A percentile compares a stretch with the other conserved stretches of the same genome.
phyloP scores from a whole-genome alignment of 495 filamentous ascomycete species.

The Trichoderma virens region DNA sequence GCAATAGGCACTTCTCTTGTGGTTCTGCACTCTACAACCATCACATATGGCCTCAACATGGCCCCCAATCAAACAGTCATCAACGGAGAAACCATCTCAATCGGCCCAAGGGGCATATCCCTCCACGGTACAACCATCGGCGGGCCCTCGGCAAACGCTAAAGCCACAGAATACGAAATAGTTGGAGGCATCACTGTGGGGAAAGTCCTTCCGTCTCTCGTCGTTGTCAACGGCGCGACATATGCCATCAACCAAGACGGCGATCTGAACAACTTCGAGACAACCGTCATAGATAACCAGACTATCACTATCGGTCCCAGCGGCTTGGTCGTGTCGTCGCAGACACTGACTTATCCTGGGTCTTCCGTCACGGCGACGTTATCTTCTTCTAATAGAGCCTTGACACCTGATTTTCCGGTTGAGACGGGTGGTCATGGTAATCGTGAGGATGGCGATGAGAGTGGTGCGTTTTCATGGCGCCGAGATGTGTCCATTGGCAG shows the following conservation, averaged over 20 bases:
- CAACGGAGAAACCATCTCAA: conserved; percentile 35
- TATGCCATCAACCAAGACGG: conserved; percentile 21
- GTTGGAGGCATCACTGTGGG: conserved; percentile 42
- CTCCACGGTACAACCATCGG: conserved; percentile 34
- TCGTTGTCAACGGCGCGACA: conserved; percentile 38
- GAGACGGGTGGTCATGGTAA: conserved; percentile 15
- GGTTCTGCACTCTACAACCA: conserved; percentile 28
- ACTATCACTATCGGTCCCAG: conserved; percentile 33
- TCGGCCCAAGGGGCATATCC: conserved; percentile 40
- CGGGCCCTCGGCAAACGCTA: conserved; percentile 23
- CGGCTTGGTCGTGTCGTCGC: conserved; percentile 35
- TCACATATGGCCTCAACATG: conserved; percentile 16
- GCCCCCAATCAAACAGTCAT: conserved; percentile 19
- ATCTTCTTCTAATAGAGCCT: conserved; percentile 16
- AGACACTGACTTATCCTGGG: conserved; percentile 35
- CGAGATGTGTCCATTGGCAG: background rate
- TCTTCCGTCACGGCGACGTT: conserved; percentile 29
- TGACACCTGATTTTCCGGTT: conserved; percentile 17
- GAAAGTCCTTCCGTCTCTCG: conserved; percentile 39
- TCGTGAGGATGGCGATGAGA: conserved; percentile 5
- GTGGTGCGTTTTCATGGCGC: background rate
- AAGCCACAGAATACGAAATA: conserved; percentile 32
- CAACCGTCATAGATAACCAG: conserved; percentile 35
- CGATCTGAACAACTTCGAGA: conserved; percentile 17
- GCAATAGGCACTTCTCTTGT: conserved; percentile 35